These are phyloP conservation scores for Pseudogymnoascus sp. DNA, from an alignment of 2,329 filamentous ascomycete genomes.

Conservation along the genomic window DNA sequence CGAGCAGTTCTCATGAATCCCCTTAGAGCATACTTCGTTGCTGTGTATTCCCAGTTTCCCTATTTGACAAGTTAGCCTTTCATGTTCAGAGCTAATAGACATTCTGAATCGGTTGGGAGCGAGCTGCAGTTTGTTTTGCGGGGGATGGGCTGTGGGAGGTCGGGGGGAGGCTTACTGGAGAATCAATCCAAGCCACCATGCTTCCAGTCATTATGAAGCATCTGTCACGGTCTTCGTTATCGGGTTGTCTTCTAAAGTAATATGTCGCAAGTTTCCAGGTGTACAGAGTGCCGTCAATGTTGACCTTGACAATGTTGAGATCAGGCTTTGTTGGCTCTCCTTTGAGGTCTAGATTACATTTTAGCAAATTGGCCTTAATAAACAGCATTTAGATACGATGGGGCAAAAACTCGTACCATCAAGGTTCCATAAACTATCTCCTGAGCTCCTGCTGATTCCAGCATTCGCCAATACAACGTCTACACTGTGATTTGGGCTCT, in stretches of 20 bases:
- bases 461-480: constrained; percentile 45
- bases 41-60: constrained; percentile 33
- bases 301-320: constrained; percentile 38
- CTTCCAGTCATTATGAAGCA: constrained; percentile 45
- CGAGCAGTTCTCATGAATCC: constrained; percentile 40
- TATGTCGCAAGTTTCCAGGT: constrained; percentile 43
- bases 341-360: neutral
- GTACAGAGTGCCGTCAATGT: constrained; percentile 39
- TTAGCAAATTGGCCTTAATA: neutral
- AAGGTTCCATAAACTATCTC: constrained; percentile 36
- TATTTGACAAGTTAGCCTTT: neutral
- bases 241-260: constrained; percentile 38
- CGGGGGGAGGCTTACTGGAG: constrained; percentile 32
- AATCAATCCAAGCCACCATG: constrained; percentile 43
- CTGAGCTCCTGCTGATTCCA: constrained; percentile 33
- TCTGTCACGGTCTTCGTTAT: constrained; percentile 36
- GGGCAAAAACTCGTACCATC: constrained; percentile 27
- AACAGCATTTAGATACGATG: neutral
- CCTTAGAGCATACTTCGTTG: constrained; percentile 39
- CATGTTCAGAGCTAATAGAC: no score
- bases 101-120: neutral
- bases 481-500: constrained; percentile 35
- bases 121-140: no score
- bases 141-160: no score
- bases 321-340: constrained; percentile 33